Percentiles rank a stretch among this genome's conserved stretches.
These are phyloP conservation scores for Hymenoscyphus salicellus DNA, from an alignment of 2,329 filamentous ascomycete genomes.

Conservation along the genomic window DNA sequence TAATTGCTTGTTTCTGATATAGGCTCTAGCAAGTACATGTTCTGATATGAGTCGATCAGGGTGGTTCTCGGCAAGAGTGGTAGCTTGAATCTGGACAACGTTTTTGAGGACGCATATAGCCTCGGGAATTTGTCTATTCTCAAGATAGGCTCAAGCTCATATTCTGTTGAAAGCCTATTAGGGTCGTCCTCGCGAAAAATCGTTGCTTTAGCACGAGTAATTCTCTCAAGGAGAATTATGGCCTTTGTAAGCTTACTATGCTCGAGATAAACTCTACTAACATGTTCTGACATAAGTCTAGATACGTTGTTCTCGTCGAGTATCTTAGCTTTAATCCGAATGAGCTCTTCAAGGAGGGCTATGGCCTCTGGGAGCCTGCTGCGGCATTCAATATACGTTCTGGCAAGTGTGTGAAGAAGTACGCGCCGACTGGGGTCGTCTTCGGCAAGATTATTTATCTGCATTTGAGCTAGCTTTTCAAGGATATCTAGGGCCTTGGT, in stretches of 20 bases:
- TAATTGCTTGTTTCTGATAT: not conserved
- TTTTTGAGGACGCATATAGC: not conserved
- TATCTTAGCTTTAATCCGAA: not conserved
- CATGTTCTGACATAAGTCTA: not conserved
- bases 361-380: slow-evolving; percentile 1
- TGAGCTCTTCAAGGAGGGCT: not conserved
- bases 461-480: not conserved
- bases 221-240: not conserved
- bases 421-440: not conserved
- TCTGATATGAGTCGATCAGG: not conserved
- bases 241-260: not conserved
- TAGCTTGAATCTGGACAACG: not conserved
- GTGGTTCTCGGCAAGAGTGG: not conserved
- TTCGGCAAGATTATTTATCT: not conserved
- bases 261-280: not conserved
- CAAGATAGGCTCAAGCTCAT: not conserved
- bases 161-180: not conserved
- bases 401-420: not conserved
- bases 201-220: not conserved
- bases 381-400: not conserved
- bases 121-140: not conserved
- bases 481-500: not conserved
- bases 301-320: not conserved
- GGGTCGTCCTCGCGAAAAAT: not conserved
- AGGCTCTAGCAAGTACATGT: not conserved